Evolutionary conservation across 2,329 filamentous ascomycete genomes (phyloP).

Genomic region (Alternaria rosae): DNA sequence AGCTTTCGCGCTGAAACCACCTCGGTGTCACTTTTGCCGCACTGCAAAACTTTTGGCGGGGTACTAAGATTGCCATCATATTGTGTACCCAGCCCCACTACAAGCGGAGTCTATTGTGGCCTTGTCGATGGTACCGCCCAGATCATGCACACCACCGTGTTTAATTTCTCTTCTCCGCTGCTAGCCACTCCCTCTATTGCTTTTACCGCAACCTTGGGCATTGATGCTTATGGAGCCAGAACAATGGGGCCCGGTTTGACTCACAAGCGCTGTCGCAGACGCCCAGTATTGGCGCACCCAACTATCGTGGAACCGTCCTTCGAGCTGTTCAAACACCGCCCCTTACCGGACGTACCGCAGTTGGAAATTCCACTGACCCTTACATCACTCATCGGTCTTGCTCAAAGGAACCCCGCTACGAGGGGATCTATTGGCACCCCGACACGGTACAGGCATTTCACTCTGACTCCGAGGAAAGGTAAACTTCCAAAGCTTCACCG

Average conservation of each 20-base stretch:
- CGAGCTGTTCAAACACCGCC: slow-evolving; percentile 1
- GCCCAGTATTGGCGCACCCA: neutral
- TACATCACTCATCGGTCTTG: neutral
- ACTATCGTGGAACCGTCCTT: neutral
- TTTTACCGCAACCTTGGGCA: slow-evolving; percentile 1
- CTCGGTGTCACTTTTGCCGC: slow-evolving; percentile 12
- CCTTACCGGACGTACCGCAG: neutral
- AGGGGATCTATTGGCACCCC: neutral
- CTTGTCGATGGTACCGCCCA: slow-evolving; percentile 15
- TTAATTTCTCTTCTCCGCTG: slow-evolving; percentile 13
- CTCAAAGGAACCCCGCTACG: neutral
- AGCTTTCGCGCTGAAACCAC: neutral
- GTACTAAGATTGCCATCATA: slow-evolving; percentile 20
- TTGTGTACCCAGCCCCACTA: slow-evolving; percentile 19
- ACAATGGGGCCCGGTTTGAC: slow-evolving; percentile 5
- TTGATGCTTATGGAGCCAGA: slow-evolving; percentile 1
- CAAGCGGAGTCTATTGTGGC: slow-evolving; percentile 10
- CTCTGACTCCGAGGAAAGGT: neutral
- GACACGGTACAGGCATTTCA: neutral
- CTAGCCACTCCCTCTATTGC: slow-evolving; percentile 4
- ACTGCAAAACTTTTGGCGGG: slow-evolving; percentile 24
- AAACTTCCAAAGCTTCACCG: neutral
- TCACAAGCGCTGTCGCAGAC: slow-evolving; percentile 9
- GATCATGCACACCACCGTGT: slow-evolving; percentile 27
- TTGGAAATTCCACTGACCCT: neutral